Percentiles rank a stretch among this genome's conserved stretches.
phyloP scores from a whole-genome alignment of 2,329 filamentous ascomycete genomes.

The Fusarium veterinarium region DNA sequence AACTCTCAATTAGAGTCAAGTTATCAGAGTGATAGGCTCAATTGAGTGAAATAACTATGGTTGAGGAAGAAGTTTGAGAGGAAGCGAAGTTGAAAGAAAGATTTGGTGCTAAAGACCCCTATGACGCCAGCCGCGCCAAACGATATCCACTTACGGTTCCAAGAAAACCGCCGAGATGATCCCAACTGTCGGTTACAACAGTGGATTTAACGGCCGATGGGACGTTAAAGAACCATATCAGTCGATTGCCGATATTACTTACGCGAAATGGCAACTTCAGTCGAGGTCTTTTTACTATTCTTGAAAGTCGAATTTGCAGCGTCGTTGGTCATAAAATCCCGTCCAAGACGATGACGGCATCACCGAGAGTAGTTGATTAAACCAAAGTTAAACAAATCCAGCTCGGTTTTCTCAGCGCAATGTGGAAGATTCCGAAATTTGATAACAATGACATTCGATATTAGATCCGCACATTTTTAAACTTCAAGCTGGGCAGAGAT shows the following conservation, averaged over 20 bases:
- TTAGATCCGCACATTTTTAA: background rate
- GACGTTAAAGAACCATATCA: background rate
- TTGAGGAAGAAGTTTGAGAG: background rate
- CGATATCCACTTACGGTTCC: slow-evolving; percentile 26
- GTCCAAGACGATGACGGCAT: background rate
- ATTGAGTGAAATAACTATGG: background rate
- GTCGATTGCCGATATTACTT: background rate
- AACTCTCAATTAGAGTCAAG: no score
- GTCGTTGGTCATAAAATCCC: background rate
- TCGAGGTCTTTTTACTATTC: background rate
- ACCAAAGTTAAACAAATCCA: background rate
- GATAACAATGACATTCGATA: background rate
- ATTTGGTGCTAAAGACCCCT: slow-evolving; percentile 23
- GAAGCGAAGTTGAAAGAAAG: slow-evolving; percentile 25
- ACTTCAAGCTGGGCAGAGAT: background rate
- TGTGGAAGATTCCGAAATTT: background rate
- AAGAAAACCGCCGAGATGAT: slow-evolving; percentile 19
- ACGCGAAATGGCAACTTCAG: background rate
- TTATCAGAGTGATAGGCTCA: no score
- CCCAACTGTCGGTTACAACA: background rate
- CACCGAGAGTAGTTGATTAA: background rate
- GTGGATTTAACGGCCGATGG: background rate
- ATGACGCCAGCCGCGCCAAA: slow-evolving; percentile 31
- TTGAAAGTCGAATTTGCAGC: background rate
- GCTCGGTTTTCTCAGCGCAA: background rate